Percentiles rank a stretch among this genome's conserved stretches.
Evolutionary conservation across 2,329 filamentous ascomycete genomes (phyloP).

Genomic region (Phaeosphaeriaceae sp.): DNA sequence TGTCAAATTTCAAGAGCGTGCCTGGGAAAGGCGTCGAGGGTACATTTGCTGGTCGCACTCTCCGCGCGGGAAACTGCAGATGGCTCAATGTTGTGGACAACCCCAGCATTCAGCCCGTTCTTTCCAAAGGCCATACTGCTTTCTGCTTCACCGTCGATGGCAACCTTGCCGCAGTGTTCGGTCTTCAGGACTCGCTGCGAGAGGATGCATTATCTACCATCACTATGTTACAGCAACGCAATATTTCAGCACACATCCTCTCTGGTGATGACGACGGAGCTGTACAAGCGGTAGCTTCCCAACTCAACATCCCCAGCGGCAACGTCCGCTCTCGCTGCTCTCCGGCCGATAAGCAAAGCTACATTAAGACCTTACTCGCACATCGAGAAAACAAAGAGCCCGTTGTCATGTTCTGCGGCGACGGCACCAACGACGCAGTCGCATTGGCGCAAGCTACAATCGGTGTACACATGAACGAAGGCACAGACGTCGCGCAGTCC

Average conservation of each 20-base stretch:
- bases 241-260: constrained; percentile 62
- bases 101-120: constrained; percentile 50
- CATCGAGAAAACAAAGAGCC: constrained; percentile 9
- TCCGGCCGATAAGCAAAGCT: constrained; percentile 62
- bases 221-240: constrained; percentile 54
- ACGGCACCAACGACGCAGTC: constrained; percentile 82
- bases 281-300: constrained; percentile 54
- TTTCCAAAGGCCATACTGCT: constrained; percentile 27
- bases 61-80: constrained; percentile 57
- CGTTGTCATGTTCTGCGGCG: constrained; percentile 72
- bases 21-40: constrained; percentile 56
- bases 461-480: constrained; percentile 71
- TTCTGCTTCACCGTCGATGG: constrained; percentile 64
- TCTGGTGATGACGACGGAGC: constrained; percentile 63
- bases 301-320: constrained; percentile 40
- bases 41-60: constrained; percentile 23
- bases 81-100: constrained; percentile 55
- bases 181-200: constrained; percentile 57
- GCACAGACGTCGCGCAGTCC: constrained; percentile 66
- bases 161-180: constrained; percentile 55
- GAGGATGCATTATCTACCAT: constrained; percentile 61
- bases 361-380: constrained; percentile 50
- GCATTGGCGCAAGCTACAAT: constrained; percentile 74
- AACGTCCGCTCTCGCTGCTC: constrained; percentile 57
- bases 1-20: constrained; percentile 42